A percentile compares a stretch with the other conserved stretches of the same genome.
Conservation (phyloP, 306 rosid species). For the Carpinus fangiana region DNA sequence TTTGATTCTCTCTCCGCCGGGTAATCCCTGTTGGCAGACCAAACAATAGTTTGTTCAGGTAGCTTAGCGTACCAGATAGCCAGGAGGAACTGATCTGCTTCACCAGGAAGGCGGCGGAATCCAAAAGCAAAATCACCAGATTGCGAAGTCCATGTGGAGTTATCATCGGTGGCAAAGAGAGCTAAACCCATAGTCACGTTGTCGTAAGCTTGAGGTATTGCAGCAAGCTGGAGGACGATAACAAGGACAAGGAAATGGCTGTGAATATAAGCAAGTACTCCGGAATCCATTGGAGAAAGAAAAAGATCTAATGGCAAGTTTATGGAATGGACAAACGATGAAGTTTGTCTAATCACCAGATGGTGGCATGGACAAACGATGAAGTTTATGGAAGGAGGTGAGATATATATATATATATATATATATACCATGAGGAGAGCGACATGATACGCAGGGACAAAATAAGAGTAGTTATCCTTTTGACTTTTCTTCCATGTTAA, state of each 20-base stretch:
- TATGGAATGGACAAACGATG: too few species aligned
- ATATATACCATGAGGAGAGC: too few species aligned
- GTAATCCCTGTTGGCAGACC: not conserved
- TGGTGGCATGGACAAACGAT: not conserved
- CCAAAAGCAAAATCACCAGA: not conserved
- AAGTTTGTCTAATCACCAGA: too few species aligned
- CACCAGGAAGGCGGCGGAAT: not conserved
- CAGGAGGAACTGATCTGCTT: not conserved
- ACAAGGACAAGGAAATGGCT: not conserved
- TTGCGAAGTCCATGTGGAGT: not conserved
- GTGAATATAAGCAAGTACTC: not conserved
- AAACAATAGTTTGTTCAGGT: not conserved
- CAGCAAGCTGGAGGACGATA: not conserved
- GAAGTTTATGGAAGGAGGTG: not conserved
- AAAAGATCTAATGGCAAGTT: too few species aligned
- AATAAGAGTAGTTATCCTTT: too few species aligned
- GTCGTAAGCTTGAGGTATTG: not conserved
- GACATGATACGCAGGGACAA: too few species aligned
- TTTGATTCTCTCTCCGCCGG: not conserved
- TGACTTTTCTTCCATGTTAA: too few species aligned
- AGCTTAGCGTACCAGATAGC: conserved; percentile 2
- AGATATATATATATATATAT: too few species aligned
- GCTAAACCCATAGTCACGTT: not conserved
- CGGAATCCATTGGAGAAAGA: not conserved
- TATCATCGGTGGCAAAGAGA: not conserved